Conservation (phyloP, 441 rosid genomes). For the Syzygium malaccense region DNA sequence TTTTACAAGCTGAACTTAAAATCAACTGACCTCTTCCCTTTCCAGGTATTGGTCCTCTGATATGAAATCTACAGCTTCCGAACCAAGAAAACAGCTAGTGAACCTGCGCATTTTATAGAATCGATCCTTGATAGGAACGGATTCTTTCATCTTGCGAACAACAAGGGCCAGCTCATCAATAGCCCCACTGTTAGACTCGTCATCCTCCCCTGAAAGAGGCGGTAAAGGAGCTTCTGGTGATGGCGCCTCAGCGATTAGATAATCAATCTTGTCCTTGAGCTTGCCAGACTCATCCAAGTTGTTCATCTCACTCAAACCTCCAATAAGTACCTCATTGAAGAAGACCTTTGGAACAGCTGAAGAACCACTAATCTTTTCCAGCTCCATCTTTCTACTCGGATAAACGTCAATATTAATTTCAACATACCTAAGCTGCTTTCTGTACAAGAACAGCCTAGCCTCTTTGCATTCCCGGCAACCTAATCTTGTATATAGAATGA, state of each 20-base stretch:
- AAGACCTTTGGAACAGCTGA: slow-evolving; percentile 62
- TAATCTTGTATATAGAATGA: slow-evolving; percentile 61
- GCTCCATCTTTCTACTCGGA: slow-evolving; percentile 61
- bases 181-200: slow-evolving; percentile 45
- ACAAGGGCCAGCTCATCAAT: slow-evolving; percentile 73
- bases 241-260: slow-evolving; percentile 47
- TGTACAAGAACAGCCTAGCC: slow-evolving; percentile 48
- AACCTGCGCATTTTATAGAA: slow-evolving; percentile 71
- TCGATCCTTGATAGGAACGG: slow-evolving; percentile 57
- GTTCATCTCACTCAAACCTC: slow-evolving; percentile 55
- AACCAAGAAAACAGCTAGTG: slow-evolving; percentile 61
- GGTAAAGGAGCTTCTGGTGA: slow-evolving; percentile 64
- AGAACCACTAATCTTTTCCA: slow-evolving; percentile 62
- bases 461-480: slow-evolving; percentile 58
- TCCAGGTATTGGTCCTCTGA: slow-evolving; percentile 59
- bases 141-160: slow-evolving; percentile 67
- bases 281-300: slow-evolving; percentile 52
- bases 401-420: slow-evolving; percentile 80
- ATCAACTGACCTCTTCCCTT: slow-evolving; percentile 61
- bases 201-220: slow-evolving; percentile 91
- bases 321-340: slow-evolving; percentile 64
- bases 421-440: slow-evolving; percentile 58
- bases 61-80: slow-evolving; percentile 73
- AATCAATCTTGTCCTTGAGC: slow-evolving; percentile 66
- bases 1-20: background rate